Percentiles rank a stretch among this genome's conserved stretches.
Conservation (phyloP, 306 rosid genomes). For the Casuarina glauca region DNA sequence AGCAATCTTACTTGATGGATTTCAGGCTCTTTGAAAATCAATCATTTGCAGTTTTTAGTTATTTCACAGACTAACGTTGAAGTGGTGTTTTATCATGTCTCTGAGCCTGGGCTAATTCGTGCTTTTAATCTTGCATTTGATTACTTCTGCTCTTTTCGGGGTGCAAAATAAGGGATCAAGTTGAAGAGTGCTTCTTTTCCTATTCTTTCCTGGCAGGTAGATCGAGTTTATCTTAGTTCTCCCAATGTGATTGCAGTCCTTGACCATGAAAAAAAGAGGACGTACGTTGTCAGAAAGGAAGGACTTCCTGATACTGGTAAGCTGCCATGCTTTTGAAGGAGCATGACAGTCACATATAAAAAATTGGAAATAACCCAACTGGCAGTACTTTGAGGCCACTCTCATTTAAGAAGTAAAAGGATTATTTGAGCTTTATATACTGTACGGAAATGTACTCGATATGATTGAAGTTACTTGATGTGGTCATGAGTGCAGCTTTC, state of each 20-base stretch:
- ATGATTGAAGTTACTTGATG: neutral
- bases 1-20: neutral
- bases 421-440: neutral
- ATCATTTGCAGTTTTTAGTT: too few species aligned
- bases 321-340: slow-evolving; percentile 18
- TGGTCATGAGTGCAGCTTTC: neutral
- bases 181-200: slow-evolving; percentile 7
- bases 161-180: slow-evolving; percentile 7
- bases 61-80: neutral
- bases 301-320: slow-evolving; percentile 98
- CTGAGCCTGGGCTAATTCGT: neutral
- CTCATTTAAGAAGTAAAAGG: neutral
- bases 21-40: neutral
- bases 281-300: slow-evolving; percentile 77
- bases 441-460: neutral
- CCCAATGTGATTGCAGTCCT: slow-evolving; percentile 75
- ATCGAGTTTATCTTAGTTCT: slow-evolving; percentile 84
- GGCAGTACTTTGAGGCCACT: neutral
- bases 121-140: neutral
- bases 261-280: slow-evolving; percentile 84
- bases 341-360: neutral
- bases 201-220: slow-evolving; percentile 55
- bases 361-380: neutral
- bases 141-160: neutral
- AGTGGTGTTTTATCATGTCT: neutral